These are phyloP conservation scores for Sparassis latifolia DNA, from an alignment of 1,284 basidiomycete species.

Conservation along the genomic window DNA sequence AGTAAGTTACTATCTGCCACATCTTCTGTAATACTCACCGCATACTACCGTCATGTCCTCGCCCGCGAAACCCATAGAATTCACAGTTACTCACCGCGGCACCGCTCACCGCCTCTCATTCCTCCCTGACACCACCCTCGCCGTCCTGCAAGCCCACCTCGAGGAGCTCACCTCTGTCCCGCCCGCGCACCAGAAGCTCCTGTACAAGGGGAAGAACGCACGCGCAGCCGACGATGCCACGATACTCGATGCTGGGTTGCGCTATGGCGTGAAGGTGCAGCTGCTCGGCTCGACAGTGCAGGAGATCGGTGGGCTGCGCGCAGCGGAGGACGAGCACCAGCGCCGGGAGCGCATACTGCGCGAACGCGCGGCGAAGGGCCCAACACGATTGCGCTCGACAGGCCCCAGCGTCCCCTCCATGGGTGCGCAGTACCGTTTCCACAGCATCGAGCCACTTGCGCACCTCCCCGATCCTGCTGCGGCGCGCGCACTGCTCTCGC, in stretches of 20 bases:
- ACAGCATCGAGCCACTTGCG: constrained; percentile 50
- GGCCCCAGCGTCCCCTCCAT: constrained; percentile 30
- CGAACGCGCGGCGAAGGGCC: constrained; percentile 50
- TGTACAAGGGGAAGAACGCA: constrained; percentile 63
- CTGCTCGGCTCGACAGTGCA: constrained; percentile 56
- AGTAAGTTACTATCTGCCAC: no score
- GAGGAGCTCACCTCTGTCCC: constrained; percentile 62
- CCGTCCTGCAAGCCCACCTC: constrained; percentile 40
- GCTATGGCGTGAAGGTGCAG: constrained; percentile 57
- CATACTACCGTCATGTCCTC: background rate
- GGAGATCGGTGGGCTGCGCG: constrained; percentile 48
- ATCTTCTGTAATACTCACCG: no score
- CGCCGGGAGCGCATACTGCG: constrained; percentile 49
- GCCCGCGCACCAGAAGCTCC: constrained; percentile 56
- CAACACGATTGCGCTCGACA: constrained; percentile 50
- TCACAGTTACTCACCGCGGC: constrained; percentile 42
- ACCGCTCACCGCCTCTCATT: constrained; percentile 38
- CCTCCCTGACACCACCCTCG: constrained; percentile 39
- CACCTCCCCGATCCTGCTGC: constrained; percentile 58
- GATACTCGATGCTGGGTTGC: constrained; percentile 47
- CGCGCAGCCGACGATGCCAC: constrained; percentile 29
- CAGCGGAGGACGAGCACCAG: constrained; percentile 50
- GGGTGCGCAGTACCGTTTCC: constrained; percentile 51
- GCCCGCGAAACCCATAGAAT: constrained; percentile 6
- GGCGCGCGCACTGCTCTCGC: constrained; percentile 46